Evolutionary conservation across 768 basidiomycete genomes (phyloP), one percentile per base, ranked within the genome.

Genomic region (Tricholoma sp.): DNA sequence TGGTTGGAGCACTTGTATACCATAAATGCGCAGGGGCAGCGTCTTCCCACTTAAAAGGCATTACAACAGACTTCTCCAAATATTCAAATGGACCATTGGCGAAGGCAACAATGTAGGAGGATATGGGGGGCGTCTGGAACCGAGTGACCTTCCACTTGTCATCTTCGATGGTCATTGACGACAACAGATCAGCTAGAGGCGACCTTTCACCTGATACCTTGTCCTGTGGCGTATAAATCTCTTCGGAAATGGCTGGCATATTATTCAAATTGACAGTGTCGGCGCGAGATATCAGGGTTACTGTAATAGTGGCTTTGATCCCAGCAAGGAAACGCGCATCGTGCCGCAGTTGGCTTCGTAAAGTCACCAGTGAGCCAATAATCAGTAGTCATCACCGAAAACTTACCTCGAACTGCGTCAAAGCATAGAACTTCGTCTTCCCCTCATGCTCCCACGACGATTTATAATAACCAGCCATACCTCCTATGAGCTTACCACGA

Each of bases 361-460:
- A 46, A 46, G 31, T 43, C 41, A 53, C 27, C 46, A 49, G 51
- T 51, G 59, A 56, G 24, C 24, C 47, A 18, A 55, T 1, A 43
- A n/a, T 53, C 39, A 43, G 10, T 43, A n/a, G 37, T 49, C 22
- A 22, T 35, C 14, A 18, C 29, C 29, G 52, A 49, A 8, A 16
- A 57, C 66, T 41, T 57, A 84, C 89, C 77, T 89, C 92, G 62
- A 94, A 96, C 72, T 98, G 95, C 34, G 96, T 97, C 53, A 98
- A 75, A 27, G 88, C 79, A 67, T 90, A 89, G 58, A 80, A 75
- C 65, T 82, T 82, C 62, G 80, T 82, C 61, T 83, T 79, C 31
- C 85, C 86, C 50, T 84, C 80, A 41, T 81, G 68, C 66, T 88
- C 82, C 68, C 79, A 85, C 11, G 79, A 71, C 29, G 86, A 83